Conservation (phyloP, 2,329 filamentous ascomycete genomes). For the Trichothecium roseum region DNA sequence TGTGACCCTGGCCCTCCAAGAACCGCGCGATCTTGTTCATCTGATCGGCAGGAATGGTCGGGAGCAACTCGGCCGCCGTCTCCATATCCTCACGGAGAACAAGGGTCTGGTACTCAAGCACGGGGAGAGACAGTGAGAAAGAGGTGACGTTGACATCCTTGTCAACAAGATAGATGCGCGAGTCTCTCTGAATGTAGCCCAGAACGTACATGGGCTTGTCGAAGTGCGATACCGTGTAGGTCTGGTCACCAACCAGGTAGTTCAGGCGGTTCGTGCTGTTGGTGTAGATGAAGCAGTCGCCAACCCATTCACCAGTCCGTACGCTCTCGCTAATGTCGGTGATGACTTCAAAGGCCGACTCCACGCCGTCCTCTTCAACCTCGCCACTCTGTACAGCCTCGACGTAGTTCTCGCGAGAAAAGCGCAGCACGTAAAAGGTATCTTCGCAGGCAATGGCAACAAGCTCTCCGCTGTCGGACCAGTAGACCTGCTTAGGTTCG, state of each 20-base stretch:
- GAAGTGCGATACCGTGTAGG: constrained; percentile 94
- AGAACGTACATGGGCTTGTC: constrained; percentile 92
- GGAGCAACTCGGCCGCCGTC: constrained; percentile 73
- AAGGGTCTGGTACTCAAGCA: constrained; percentile 94
- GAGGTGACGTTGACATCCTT: constrained; percentile 91
- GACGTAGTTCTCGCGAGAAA: constrained; percentile 79
- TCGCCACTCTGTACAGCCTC: constrained; percentile 73
- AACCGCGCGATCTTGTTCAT: constrained; percentile 98
- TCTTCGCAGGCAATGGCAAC: constrained; percentile 91
- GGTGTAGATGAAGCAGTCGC: constrained; percentile 98
- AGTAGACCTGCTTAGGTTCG: constrained; percentile 69
- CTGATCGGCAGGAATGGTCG: constrained; percentile 79
- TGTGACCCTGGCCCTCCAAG: constrained; percentile 93
- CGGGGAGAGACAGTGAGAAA: constrained; percentile 80
- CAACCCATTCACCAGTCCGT: constrained; percentile 93
- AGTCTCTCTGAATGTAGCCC: constrained; percentile 90
- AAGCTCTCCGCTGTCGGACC: constrained; percentile 93
- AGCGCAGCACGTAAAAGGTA: constrained; percentile 87
- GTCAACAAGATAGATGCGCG: constrained; percentile 88
- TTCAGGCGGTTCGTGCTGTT: constrained; percentile 94
- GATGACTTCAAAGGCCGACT: constrained; percentile 91
- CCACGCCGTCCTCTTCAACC: constrained; percentile 83
- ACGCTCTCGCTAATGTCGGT: constrained; percentile 93
- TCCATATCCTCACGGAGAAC: constrained; percentile 93
- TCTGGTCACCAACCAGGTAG: constrained; percentile 95